Conservation (phyloP, 2,329 filamentous ascomycete species). For the Fusarium acutatum region DNA sequence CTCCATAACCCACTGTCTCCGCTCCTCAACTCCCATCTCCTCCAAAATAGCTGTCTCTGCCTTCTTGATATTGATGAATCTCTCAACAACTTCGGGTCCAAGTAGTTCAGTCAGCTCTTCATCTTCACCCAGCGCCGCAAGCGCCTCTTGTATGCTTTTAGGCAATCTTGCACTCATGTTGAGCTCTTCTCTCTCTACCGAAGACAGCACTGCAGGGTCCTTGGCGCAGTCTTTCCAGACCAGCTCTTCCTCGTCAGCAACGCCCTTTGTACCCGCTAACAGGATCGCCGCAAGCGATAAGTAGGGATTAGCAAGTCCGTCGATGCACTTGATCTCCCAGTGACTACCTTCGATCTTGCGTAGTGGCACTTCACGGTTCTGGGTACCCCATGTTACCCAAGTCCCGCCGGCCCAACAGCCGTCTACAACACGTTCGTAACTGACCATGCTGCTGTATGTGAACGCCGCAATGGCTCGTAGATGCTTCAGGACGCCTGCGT, state of each 20-base stretch:
- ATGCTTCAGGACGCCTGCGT: constrained; percentile 74
- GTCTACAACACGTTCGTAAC: constrained; percentile 74
- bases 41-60: constrained; percentile 57
- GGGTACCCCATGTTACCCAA: constrained; percentile 82
- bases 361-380: constrained; percentile 81
- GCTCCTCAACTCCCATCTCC: constrained; percentile 57
- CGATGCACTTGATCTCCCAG: constrained; percentile 83
- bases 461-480: constrained; percentile 74
- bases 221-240: constrained; percentile 61
- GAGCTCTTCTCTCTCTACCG: constrained; percentile 58
- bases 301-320: constrained; percentile 83
- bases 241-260: constrained; percentile 48
- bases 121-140: constrained; percentile 61
- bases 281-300: constrained; percentile 57
- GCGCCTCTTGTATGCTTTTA: constrained; percentile 60
- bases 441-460: constrained; percentile 69
- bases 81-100: constrained; percentile 59
- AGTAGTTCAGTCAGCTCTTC: constrained; percentile 55
- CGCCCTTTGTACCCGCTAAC: constrained; percentile 43
- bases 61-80: constrained; percentile 67
- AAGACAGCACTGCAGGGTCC: constrained; percentile 62
- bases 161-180: constrained; percentile 66
- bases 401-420: constrained; percentile 81
- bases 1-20: constrained; percentile 69
- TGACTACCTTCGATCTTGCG: constrained; percentile 72